Base-by-base conservation (phyloP, 2,329 filamentous ascomycete genomes). In the Trichophyton equinum region DNA sequence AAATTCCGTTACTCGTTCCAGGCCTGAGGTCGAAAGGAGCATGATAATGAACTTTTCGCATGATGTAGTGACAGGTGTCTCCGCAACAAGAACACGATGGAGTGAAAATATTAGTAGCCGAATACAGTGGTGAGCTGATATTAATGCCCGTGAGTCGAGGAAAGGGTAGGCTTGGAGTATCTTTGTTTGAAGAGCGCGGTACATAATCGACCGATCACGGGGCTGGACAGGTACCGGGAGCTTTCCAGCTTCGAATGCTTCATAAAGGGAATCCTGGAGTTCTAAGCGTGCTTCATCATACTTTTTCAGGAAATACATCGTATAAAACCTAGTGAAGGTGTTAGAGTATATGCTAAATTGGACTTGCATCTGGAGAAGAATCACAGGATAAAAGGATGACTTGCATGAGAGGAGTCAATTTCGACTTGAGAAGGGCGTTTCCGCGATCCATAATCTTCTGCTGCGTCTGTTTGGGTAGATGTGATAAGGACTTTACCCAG, bases 41-140 rank as follows among this genome's bases (percentile, higher is more conserved):
- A 74, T 75, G 59, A 71, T 73, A 42, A 76, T 75, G 71, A 74
- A 74, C 18, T 69, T 70, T 53, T 75, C 72, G 56, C 75, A 70
- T 3, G 64, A 60, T 4, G 67, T 55, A 30, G 60, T 42, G 22
- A 61, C 69, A 2, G 65, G 66, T 25, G 70, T 69, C 27, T 74
- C 73, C 0, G 71, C 67, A 0, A 70, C 68, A 51, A 76, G 70
- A 6, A 73, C 74, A 58, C 70, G 67, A 57, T 70, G 71, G 55
- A 76, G 69, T 53, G 73, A 75, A 7, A 69, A 71, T 42, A 76
- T 70, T 11, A 76, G 66, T 4, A 76, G 64, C 44, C 70, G 68
- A 68, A 76, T 72, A 62, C 73, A 75, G 60, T 76, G 75, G 57
- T 76, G 73, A 18, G 74, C 75, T 9, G 73, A 71, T 62, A 76